A percentile compares a stretch with the other conserved stretches of the same genome.
phyloP scores from a whole-genome alignment of 1,284 basidiomycete species.

The Lentinula novae-zelandiae region DNA sequence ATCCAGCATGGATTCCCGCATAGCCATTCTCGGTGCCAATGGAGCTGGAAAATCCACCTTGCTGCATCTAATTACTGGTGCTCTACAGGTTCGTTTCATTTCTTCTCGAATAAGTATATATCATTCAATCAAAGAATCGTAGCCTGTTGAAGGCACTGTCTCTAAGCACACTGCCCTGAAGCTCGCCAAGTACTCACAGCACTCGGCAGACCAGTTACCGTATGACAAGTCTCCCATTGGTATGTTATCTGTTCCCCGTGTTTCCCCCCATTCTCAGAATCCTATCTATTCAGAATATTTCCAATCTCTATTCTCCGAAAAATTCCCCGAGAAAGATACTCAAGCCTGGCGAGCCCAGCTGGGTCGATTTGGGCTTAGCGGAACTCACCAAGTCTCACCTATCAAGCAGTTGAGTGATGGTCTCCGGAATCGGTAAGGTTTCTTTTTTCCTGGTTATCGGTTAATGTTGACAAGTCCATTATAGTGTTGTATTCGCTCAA shows the following conservation, averaged over 20 bases:
- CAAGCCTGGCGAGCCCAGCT: constrained; percentile 94
- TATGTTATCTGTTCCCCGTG: neutral
- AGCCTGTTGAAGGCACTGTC: constrained; percentile 82
- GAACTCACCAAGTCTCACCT: constrained; percentile 88
- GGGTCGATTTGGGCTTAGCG: constrained; percentile 94
- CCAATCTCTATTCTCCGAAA: constrained; percentile 74
- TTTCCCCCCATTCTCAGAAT: neutral
- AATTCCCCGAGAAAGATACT: constrained; percentile 93
- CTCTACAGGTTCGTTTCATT: constrained; percentile 37
- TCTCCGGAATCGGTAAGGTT: constrained; percentile 79
- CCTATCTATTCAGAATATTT: constrained; percentile 63
- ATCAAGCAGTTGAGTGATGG: constrained; percentile 97
- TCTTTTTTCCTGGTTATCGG: constrained; percentile 12
- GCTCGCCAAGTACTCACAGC: constrained; percentile 97
- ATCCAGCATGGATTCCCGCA: constrained; percentile 85
- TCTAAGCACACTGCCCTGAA: constrained; percentile 90
- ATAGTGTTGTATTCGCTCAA: constrained; percentile 87
- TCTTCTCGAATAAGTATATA: neutral
- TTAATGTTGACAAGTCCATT: neutral
- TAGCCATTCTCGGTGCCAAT: constrained; percentile 98
- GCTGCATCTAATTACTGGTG: constrained; percentile 90
- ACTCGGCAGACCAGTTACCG: constrained; percentile 97
- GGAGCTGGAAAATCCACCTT: constrained; percentile 98
- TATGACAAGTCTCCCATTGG: constrained; percentile 89
- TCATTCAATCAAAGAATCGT: neutral